phyloP scores from a whole-genome alignment of 2,329 filamentous ascomycete species.

The Clathrospora elynae region DNA sequence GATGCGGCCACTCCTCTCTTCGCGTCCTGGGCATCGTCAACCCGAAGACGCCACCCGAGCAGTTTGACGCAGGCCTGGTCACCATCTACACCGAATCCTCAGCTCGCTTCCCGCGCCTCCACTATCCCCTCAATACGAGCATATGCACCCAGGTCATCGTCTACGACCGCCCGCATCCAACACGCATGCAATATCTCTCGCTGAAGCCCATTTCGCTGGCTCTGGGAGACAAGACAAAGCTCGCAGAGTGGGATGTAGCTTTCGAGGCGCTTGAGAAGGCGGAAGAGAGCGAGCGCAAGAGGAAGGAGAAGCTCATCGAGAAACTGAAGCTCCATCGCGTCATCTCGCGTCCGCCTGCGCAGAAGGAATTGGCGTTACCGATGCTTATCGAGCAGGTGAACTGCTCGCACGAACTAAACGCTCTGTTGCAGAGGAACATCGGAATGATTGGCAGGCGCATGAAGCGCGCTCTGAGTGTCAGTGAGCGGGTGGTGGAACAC shows the following conservation, averaged over 20 bases:
- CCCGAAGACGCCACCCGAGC: constrained; percentile 53
- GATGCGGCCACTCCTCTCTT: constrained; percentile 82
- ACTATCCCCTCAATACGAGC: constrained; percentile 67
- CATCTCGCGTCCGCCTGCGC: constrained; percentile 72
- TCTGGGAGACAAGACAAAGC: constrained; percentile 66
- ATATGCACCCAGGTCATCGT: constrained; percentile 84
- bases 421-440: constrained; percentile 85
- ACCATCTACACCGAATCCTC: constrained; percentile 61
- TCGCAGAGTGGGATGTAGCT: constrained; percentile 47
- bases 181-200: constrained; percentile 95
- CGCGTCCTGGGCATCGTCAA: constrained; percentile 88
- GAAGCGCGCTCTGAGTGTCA: constrained; percentile 87
- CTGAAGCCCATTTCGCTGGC: constrained; percentile 86
- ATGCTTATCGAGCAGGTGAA: constrained; percentile 93
- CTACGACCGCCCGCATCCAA: constrained; percentile 84
- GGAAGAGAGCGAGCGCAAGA: constrained; percentile 69
- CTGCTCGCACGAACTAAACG: constrained; percentile 88
- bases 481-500: constrained; percentile 91
- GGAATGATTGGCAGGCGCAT: constrained; percentile 79
- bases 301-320: constrained; percentile 71
- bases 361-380: constrained; percentile 80
- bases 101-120: constrained; percentile 69
- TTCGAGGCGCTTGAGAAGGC: constrained; percentile 67
- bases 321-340: constrained; percentile 91
- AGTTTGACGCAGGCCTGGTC: constrained; percentile 72